Conservation (phyloP, 1,284 basidiomycete genomes). For the Trichosporon ovoides region DNA sequence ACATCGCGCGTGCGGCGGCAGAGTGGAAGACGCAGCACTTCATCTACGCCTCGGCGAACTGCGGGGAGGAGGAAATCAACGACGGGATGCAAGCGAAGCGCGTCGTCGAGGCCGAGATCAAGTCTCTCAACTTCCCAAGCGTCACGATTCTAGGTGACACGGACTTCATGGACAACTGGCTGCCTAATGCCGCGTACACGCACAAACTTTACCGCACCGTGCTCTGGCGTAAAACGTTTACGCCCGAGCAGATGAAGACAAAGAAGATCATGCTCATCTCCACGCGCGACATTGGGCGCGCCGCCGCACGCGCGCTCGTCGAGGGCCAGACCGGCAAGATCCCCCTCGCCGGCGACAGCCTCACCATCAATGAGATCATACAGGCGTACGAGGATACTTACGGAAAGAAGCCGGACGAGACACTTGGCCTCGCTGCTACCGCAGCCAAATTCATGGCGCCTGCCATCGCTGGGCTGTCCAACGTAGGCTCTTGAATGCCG, state of each 20-base stretch:
- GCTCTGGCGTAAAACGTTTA: constrained; percentile 24
- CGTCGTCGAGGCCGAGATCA: constrained; percentile 26
- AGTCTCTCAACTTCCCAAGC: constrained; percentile 2
- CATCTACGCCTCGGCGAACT: constrained; percentile 38
- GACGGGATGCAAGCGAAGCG: constrained; percentile 29
- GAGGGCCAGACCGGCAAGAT: constrained; percentile 12
- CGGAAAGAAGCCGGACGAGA: constrained; percentile 16
- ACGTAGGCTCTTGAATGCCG: constrained; percentile 14
- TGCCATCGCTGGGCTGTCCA: constrained; percentile 9
- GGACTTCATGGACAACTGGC: constrained; percentile 25
- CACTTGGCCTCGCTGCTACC: constrained; percentile 14
- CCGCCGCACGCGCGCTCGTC: constrained; percentile 24
- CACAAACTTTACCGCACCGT: constrained; percentile 27
- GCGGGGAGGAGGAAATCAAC: constrained; percentile 13
- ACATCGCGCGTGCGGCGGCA: neutral
- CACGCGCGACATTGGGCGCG: constrained; percentile 24
- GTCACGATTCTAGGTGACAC: constrained; percentile 15
- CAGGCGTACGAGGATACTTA: constrained; percentile 21
- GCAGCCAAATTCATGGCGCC: constrained; percentile 15
- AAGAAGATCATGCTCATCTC: constrained; percentile 23
- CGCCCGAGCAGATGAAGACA: constrained; percentile 5
- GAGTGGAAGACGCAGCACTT: constrained; percentile 37
- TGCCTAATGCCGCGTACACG: constrained; percentile 19
- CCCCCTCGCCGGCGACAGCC: constrained; percentile 25
- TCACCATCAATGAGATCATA: constrained; percentile 22